Base-by-base conservation (phyloP, 179 eudicot genomes). In the Dionaea muscipula region DNA sequence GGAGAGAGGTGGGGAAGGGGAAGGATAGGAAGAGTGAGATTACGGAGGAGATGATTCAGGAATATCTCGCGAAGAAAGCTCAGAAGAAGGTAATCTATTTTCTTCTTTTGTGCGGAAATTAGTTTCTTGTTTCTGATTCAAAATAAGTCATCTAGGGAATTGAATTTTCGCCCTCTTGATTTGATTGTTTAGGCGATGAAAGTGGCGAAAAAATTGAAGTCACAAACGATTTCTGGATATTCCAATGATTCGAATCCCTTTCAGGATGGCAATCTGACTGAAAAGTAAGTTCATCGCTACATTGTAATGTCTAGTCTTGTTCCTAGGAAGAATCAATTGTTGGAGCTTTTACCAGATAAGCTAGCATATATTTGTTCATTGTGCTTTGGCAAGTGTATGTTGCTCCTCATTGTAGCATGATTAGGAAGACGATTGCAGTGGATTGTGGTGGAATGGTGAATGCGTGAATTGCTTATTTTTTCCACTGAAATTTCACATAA, bases 231-330 rank as follows among this genome's bases (percentile, higher is more conserved):
- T 7, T 79, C 85, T 1, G 94, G 89, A 10, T 84, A 84, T 57
- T 74, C 85, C 0, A 84, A 91, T 53, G 95, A 86, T 55, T 78
- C 94, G 14, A 87, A 91, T 56, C 98, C 98, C 0, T 87, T 91
- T 57, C 94, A 95, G 7, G 98, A 91, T 60, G 62, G 88, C 21
- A 87, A 80, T 66, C 79, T 91, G 25, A 87, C 82, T 36, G 98
- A 91, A 62, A 87, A 70, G 80, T 78, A 62, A 55, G 33, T 21
- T 21, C n/a, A 24, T 17, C 45, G 20, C 53, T 22, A 12, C 20
- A 13, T 11, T 43, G 3, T 12, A 22, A 15, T n/a, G 8, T 38
- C 43, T 46, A 31, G 19, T 2, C 17, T 47, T 21, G 17, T 40
- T 16, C 17, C 18, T 18, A 16, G 15, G 33, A 31, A 46, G 19